Evolutionary conservation across 1,139 yeast species (phyloP).

Genomic region (Geotrichum fermentans): DNA sequence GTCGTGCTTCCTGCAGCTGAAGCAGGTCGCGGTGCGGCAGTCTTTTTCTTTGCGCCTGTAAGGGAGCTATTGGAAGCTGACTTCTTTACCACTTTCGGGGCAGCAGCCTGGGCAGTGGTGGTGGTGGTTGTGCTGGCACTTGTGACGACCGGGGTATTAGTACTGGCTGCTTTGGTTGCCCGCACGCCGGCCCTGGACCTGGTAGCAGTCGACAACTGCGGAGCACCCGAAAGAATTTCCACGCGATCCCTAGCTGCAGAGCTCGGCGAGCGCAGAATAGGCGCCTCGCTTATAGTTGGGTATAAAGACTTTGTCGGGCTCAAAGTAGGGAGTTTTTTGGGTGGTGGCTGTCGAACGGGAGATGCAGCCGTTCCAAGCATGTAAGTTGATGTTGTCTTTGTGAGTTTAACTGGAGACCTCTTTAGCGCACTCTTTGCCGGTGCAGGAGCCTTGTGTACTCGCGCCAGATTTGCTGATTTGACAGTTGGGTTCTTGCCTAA

Average conservation of each 20-base stretch:
- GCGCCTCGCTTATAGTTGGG: slow-evolving; percentile 1
- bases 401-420: not conserved
- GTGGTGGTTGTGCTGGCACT: not conserved
- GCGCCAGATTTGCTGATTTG: not conserved
- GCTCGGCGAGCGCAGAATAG: not conserved
- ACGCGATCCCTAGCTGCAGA: not conserved
- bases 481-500: slow-evolving; percentile 2
- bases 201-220: no score
- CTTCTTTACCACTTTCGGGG: slow-evolving; percentile 1
- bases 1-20: not conserved
- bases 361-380: not conserved
- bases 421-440: slow-evolving; percentile 1
- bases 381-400: not conserved
- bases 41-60: not conserved
- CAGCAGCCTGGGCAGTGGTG: not conserved
- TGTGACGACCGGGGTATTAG: not conserved
- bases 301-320: slow-evolving; percentile 5
- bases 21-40: not conserved
- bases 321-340: not conserved
- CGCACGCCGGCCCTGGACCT: slow-evolving; percentile 4
- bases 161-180: not conserved
- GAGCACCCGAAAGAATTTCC: not conserved
- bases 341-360: not conserved
- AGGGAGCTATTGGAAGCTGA: slow-evolving; percentile 3
- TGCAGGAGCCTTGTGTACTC: slow-evolving; percentile 1